Conservation (phyloP, 75 land plant species). For the Larix kaempferi region DNA sequence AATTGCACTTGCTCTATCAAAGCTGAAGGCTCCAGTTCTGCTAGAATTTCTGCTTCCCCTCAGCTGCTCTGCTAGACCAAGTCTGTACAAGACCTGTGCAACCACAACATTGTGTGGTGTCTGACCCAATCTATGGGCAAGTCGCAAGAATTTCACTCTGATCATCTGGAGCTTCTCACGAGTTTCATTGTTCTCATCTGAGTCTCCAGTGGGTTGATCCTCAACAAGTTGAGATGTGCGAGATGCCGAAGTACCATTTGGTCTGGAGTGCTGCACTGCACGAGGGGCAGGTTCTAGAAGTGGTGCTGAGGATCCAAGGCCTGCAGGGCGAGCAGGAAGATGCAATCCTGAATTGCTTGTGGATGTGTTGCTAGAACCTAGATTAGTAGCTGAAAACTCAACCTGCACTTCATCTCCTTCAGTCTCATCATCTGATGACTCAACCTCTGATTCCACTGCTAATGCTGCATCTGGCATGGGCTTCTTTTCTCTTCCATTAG, state of each 20-base stretch:
- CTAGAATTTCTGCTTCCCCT: slow-evolving; percentile 43
- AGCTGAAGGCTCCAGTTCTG: slow-evolving; percentile 41
- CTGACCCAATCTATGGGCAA: slow-evolving; percentile 80
- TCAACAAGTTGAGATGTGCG: slow-evolving; percentile 14
- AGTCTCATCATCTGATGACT: background rate
- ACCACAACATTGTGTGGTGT: slow-evolving; percentile 81
- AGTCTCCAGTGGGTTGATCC: slow-evolving; percentile 27
- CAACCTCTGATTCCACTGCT: slow-evolving; percentile 6
- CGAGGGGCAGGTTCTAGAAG: slow-evolving; percentile 45
- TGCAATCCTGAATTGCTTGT: background rate
- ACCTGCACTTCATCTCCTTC: slow-evolving; percentile 2
- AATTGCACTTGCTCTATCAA: slow-evolving; percentile 66
- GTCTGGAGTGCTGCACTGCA: slow-evolving; percentile 37
- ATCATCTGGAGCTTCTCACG: slow-evolving; percentile 72
- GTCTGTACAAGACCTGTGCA: slow-evolving; percentile 78
- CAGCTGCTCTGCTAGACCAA: slow-evolving; percentile 63
- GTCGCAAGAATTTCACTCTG: slow-evolving; percentile 84
- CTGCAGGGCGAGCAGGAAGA: slow-evolving; percentile 60
- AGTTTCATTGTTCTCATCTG: slow-evolving; percentile 63
- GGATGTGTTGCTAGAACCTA: background rate
- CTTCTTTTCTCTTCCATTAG: slow-evolving; percentile 9
- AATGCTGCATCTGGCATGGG: slow-evolving; percentile 9
- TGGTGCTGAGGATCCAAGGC: slow-evolving; percentile 68
- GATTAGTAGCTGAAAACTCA: background rate
- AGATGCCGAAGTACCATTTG: slow-evolving; percentile 35